These are phyloP conservation scores for Naegleria lovaniensis DNA, from an alignment of 208 protist genomes.

Conservation along the genomic window DNA sequence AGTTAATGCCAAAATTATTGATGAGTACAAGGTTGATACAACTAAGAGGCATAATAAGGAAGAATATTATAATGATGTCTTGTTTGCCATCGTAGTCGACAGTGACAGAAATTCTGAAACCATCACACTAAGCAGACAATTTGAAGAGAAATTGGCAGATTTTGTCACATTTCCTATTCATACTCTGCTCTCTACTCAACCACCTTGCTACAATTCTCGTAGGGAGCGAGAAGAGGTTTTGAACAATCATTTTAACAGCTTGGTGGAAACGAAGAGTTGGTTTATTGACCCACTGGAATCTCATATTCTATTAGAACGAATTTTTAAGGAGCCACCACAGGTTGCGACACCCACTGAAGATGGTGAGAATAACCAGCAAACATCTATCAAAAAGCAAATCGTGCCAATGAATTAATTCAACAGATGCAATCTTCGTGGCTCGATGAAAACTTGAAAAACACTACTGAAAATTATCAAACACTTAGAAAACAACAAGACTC, in stretches of 20 bases:
- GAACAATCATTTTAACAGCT: not conserved
- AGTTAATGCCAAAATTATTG: not conserved
- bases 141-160: not conserved
- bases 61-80: not conserved
- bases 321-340: not conserved
- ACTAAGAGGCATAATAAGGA: too few relatives aligned
- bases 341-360: too few relatives aligned
- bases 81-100: not conserved
- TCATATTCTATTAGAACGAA: not conserved
- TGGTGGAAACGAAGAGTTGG: not conserved
- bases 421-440: not conserved
- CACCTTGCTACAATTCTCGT: not conserved
- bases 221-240: not conserved
- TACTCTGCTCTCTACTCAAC: not conserved
- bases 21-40: not conserved
- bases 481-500: not conserved
- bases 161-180: not conserved
- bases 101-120: not conserved
- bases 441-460: not conserved
- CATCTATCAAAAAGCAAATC: too few relatives aligned
- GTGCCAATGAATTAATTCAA: not conserved
- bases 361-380: too few relatives aligned
- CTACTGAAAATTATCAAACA: not conserved
- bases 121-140: not conserved
- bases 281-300: not conserved